Evolutionary conservation across 169 alveolate species (phyloP), one percentile per base, ranked within the genome.

Genomic region (Cryptosporidium meleagridis): DNA sequence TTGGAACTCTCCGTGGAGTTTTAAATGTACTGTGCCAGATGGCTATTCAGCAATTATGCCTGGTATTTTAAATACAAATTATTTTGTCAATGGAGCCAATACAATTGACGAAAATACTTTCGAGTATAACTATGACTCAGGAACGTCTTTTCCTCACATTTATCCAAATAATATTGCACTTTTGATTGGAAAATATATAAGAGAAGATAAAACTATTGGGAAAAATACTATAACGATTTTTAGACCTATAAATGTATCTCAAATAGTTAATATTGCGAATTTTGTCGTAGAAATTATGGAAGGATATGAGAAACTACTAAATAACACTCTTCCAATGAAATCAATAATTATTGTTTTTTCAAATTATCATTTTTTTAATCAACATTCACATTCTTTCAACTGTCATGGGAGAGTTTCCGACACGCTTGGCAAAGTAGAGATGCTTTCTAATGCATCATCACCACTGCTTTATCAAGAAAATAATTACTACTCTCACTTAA

Each of bases 1-100:
- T 65, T 80, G 89, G 89, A 80, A 80, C 62, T 62, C 68, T 23
- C 31, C 61, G 8, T 80, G 89, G 89, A 80, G 41, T 14, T 80
- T 80, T 45, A 62, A 26, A 39, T 80, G 89, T 51, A 65, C 51
- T 23, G 89, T 80, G 18, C 89, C 89, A n/a, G 68, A 62, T 37
- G 41, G 37, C 6, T 80, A 80, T 41, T 26, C 67, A 18, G 89
- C 89, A 26, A 80, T 80, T 7, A 62, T 80, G 75, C 89, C 89
- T 14, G 89, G 89, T 7, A 62, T 23, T 18, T 33, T 80, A 9
- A 53, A 48, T 12, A 51, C 23, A 3, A 52, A 3, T n/a, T 33
- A 5, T 26, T 7, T 26, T 26, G 21, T n/a, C 21, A 62, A 65
- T 62, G 33, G n/a, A 29, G 1, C 86, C 37, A 73, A 39, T 53